Percentiles rank a stretch among this genome's conserved stretches.
These are phyloP conservation scores for Neurospora sp. DNA, from an alignment of 495 filamentous ascomycete species.

Conservation along the genomic window DNA sequence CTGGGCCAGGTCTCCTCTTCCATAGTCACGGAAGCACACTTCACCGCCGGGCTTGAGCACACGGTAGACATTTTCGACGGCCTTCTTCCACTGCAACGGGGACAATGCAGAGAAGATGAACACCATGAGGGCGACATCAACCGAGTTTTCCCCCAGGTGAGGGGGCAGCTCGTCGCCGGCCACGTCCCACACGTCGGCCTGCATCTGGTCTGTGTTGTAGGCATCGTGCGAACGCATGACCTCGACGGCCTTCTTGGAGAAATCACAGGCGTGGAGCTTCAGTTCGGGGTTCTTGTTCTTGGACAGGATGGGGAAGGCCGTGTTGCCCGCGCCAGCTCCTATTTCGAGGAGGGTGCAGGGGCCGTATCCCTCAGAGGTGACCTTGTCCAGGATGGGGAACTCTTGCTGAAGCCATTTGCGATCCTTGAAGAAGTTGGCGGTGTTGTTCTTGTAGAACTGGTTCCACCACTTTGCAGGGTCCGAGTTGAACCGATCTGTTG, in stretches of 20 bases:
- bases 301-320: constrained; percentile 77
- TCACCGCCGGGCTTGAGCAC: constrained; percentile 82
- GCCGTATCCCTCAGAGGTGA: constrained; percentile 54
- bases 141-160: constrained; percentile 59
- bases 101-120: constrained; percentile 93
- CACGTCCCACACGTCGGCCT: constrained; percentile 89
- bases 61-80: constrained; percentile 69
- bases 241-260: constrained; percentile 81
- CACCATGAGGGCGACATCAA: constrained; percentile 86
- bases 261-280: constrained; percentile 85
- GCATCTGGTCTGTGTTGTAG: constrained; percentile 53
- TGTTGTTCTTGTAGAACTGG: constrained; percentile 91
- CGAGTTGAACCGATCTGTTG: constrained; percentile 63
- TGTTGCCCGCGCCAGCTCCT: constrained; percentile 93
- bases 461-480: constrained; percentile 96
- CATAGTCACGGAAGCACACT: constrained; percentile 92
- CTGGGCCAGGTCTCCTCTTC: constrained; percentile 88
- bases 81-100: constrained; percentile 73
- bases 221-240: constrained; percentile 66
- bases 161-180: constrained; percentile 61
- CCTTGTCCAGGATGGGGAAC: constrained; percentile 69
- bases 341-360: constrained; percentile 68
- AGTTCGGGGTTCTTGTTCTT: constrained; percentile 72
- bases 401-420: constrained; percentile 94
- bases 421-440: constrained; percentile 95